Conservation (phyloP, 768 basidiomycete species). For the Boletus sp. region DNA sequence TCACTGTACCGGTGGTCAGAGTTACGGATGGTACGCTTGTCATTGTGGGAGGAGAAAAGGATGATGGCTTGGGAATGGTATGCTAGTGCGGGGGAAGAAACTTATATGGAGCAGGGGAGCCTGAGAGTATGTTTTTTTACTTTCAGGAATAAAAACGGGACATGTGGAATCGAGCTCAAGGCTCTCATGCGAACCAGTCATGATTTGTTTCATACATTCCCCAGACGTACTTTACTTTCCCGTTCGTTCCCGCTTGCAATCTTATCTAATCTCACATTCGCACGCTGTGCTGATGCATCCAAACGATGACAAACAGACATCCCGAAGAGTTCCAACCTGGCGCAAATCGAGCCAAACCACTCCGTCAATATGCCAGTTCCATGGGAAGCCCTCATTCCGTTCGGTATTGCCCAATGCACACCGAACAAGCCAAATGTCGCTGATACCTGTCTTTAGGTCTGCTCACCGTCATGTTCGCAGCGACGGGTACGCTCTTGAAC, state of each 20-base stretch:
- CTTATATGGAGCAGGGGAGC: conserved; percentile 1
- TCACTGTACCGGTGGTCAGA: conserved; percentile 11
- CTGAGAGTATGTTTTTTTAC: background rate
- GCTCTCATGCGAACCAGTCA: too few relatives aligned
- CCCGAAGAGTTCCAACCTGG: background rate
- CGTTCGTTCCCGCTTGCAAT: background rate
- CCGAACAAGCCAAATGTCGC: background rate
- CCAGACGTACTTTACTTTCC: background rate
- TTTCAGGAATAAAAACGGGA: background rate
- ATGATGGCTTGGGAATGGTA: background rate
- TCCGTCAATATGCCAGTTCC: conserved; percentile 82
- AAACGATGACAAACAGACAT: conserved; percentile 25
- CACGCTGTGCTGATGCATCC: background rate
- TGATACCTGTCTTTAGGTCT: conserved; percentile 52
- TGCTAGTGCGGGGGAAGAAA: background rate
- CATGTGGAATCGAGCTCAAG: too few relatives aligned
- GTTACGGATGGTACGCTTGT: conserved; percentile 6
- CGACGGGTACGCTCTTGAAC: conserved; percentile 85
- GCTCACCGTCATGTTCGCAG: conserved; percentile 84
- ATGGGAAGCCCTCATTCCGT: conserved; percentile 96
- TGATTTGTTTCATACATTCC: too few relatives aligned
- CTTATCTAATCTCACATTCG: background rate
- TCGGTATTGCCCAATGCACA: conserved; percentile 49
- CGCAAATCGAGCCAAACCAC: background rate
- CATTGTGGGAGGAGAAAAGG: conserved; percentile 2